Percentiles rank a stretch among this genome's conserved stretches.
phyloP scores from a whole-genome alignment of 208 protist genomes.

The Leishmania major region DNA sequence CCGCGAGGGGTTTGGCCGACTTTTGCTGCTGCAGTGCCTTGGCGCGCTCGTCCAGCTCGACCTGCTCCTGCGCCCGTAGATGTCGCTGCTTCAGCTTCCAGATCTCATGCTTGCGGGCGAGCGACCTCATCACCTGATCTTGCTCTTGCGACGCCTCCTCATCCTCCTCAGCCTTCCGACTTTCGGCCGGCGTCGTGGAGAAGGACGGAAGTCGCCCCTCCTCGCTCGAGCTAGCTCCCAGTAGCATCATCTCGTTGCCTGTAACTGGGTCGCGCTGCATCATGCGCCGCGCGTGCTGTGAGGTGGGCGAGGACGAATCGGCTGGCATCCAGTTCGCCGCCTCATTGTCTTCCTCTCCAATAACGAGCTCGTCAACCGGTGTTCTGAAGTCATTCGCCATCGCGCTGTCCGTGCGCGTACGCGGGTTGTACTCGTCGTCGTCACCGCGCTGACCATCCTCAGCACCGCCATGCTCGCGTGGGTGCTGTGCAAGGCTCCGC shows the following conservation, averaged over 20 bases:
- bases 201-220: conserved; percentile 3
- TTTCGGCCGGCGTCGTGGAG: conserved; percentile 1
- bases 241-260: conserved; percentile 25
- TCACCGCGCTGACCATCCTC: background rate
- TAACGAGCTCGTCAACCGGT: conserved; percentile 59
- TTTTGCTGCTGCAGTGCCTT: conserved; percentile 24
- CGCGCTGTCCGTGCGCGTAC: background rate
- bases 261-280: conserved; percentile 14
- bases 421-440: background rate
- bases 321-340: conserved; percentile 44
- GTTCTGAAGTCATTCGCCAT: conserved; percentile 10
- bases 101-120: conserved; percentile 80
- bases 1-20: background rate
- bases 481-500: conserved; percentile 3
- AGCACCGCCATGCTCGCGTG: background rate
- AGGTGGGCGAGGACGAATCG: conserved; percentile 15
- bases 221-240: conserved; percentile 26
- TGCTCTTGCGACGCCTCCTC: conserved; percentile 18
- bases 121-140: conserved; percentile 30
- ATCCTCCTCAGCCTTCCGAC: conserved; percentile 6
- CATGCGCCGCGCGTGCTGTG: conserved; percentile 28
- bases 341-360: conserved; percentile 59
- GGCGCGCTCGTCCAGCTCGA: conserved; percentile 26
- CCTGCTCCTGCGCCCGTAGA: conserved; percentile 42
- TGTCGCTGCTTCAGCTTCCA: conserved; percentile 77